Percentiles rank a stretch among this genome's conserved stretches.
These are phyloP conservation scores for Pseudoperonospora humuli DNA, from an alignment of 352 stramenopile species.

Conservation along the genomic window DNA sequence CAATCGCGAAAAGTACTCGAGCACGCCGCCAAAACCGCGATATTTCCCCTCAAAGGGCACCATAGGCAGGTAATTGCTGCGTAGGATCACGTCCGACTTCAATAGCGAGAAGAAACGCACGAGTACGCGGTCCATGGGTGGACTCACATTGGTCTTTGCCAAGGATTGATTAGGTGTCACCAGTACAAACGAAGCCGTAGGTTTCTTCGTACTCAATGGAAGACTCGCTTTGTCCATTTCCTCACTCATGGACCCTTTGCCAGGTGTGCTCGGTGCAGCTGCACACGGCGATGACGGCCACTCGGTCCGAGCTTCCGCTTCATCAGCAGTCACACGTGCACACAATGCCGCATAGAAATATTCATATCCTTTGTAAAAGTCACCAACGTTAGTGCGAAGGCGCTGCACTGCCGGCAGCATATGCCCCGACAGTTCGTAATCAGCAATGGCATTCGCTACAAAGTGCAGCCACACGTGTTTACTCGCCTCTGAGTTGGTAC, in stretches of 20 bases:
- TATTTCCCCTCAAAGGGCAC: constrained; percentile 84
- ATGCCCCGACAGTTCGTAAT: constrained; percentile 36
- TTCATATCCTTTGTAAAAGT: constrained; percentile 77
- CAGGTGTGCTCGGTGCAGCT: constrained; percentile 1
- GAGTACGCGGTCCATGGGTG: constrained; percentile 54
- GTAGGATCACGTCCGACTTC: constrained; percentile 65
- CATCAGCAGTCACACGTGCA: constrained; percentile 37
- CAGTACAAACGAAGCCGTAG: constrained; percentile 32
- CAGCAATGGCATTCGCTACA: constrained; percentile 48
- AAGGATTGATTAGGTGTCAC: constrained; percentile 51
- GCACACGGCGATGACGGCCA: constrained; percentile 6
- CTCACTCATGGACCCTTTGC: constrained; percentile 2
- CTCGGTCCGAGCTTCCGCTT: constrained; percentile 12
- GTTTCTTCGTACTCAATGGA: constrained; percentile 33
- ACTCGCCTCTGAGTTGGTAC: constrained; percentile 71
- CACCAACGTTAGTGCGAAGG: constrained; percentile 40
- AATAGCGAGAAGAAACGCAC: constrained; percentile 75
- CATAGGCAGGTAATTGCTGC: constrained; percentile 86
- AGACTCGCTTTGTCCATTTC: constrained; percentile 24
- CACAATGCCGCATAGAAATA: constrained; percentile 60
- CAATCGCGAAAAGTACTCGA: constrained; percentile 73
- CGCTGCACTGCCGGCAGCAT: constrained; percentile 22
- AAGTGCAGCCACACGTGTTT: constrained; percentile 82
- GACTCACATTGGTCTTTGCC: constrained; percentile 30
- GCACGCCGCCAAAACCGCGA: constrained; percentile 58